A percentile compares a stretch with the other conserved stretches of the same genome.
Evolutionary conservation across 306 rosid genomes (phyloP).

Genomic region (Ormosia semicastrata): DNA sequence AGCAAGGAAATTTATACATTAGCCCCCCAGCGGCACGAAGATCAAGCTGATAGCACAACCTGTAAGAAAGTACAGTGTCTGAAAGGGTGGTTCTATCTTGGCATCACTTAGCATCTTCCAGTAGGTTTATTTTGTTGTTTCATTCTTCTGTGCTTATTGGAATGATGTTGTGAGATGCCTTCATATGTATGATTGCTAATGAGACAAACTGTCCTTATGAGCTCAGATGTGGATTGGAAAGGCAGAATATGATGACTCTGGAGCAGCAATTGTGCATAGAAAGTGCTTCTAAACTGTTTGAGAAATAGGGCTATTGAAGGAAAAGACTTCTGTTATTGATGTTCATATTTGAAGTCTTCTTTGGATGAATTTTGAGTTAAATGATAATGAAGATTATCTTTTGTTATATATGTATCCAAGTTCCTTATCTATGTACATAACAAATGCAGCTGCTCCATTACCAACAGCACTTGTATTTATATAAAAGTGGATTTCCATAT

Average conservation of each 20-base stretch:
- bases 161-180: not conserved
- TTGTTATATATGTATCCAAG: not conserved
- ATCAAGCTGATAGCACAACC: slow-evolving; percentile 99
- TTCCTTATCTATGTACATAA: slow-evolving; percentile 37
- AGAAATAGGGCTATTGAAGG: too few species aligned
- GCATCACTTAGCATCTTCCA: slow-evolving; percentile 98
- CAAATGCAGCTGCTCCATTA: slow-evolving; percentile 68
- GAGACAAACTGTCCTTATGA: not conserved
- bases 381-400: slow-evolving; percentile 4
- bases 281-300: too few species aligned
- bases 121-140: slow-evolving; percentile 58
- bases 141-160: not conserved
- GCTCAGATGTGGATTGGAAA: not conserved
- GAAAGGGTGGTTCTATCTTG: too few species aligned
- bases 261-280: not conserved
- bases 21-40: slow-evolving; percentile 99
- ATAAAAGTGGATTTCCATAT: slow-evolving; percentile 30
- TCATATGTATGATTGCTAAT: slow-evolving; percentile 4
- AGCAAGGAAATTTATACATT: slow-evolving; percentile 94
- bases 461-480: slow-evolving; percentile 9
- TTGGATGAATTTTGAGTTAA: slow-evolving; percentile 17
- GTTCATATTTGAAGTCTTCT: slow-evolving; percentile 41
- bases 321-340: too few species aligned
- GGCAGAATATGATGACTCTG: not conserved
- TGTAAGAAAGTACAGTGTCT: slow-evolving; percentile 97